phyloP scores from a whole-genome alignment of 768 basidiomycete species.

The Trametes punicea region DNA sequence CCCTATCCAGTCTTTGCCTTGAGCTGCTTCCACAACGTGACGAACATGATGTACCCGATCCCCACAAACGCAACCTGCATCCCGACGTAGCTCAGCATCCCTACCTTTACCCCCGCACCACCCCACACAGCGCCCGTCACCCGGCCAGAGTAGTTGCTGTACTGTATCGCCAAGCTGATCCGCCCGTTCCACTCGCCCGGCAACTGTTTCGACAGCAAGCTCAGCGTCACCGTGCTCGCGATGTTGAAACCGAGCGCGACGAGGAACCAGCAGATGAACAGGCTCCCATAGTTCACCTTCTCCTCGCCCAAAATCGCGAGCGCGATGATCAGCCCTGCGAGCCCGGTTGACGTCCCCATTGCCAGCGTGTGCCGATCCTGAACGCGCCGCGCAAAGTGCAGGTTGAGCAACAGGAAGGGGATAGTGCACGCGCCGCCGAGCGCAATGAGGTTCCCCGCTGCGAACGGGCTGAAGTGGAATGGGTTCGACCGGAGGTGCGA shows the following conservation, averaged over 20 bases:
- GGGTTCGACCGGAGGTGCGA: conserved; percentile 26
- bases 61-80: conserved; percentile 60
- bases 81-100: conserved; percentile 59
- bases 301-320: conserved; percentile 41
- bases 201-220: conserved; percentile 65
- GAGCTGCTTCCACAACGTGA: conserved; percentile 56
- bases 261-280: conserved; percentile 51
- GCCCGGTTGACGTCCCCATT: conserved; percentile 47
- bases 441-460: conserved; percentile 68
- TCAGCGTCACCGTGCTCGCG: conserved; percentile 65
- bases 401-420: conserved; percentile 64
- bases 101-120: conserved; percentile 54
- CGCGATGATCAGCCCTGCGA: conserved; percentile 50
- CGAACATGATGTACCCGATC: conserved; percentile 52
- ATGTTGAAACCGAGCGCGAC: conserved; percentile 73
- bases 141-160: conserved; percentile 65
- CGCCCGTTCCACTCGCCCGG: conserved; percentile 58
- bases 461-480: conserved; percentile 57
- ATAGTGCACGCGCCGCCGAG: conserved; percentile 59
- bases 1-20: conserved; percentile 50
- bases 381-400: conserved; percentile 51
- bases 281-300: conserved; percentile 43
- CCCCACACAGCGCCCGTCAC: conserved; percentile 68
- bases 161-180: conserved; percentile 61
- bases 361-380: conserved; percentile 62